Percentiles rank a stretch among this genome's conserved stretches.
Evolutionary conservation across 129 eudicot genomes (phyloP).

Genomic region (Centaurea solstitialis): DNA sequence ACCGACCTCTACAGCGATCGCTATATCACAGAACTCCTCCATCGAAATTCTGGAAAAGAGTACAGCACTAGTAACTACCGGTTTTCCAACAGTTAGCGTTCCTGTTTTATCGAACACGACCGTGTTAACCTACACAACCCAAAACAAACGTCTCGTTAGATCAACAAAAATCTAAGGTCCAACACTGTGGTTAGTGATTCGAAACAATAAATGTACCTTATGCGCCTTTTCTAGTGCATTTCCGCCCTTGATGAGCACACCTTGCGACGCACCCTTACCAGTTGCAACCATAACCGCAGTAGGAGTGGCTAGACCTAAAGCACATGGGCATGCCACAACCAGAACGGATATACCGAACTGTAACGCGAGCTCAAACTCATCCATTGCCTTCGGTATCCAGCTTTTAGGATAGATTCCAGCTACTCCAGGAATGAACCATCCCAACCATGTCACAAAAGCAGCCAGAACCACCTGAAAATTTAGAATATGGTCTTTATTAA

Average conservation of each 20-base stretch:
- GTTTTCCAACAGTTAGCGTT: slow-evolving; percentile 89
- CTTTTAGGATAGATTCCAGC: slow-evolving; percentile 72
- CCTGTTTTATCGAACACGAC: slow-evolving; percentile 97
- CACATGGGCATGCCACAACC: slow-evolving; percentile 99
- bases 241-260: slow-evolving; percentile 98
- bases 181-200: not conserved
- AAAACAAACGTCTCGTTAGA: slow-evolving; percentile 15
- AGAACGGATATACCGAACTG: slow-evolving; percentile 95
- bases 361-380: slow-evolving; percentile 87
- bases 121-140: slow-evolving; percentile 64
- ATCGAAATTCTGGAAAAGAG: slow-evolving; percentile 69
- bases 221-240: slow-evolving; percentile 89
- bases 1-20: slow-evolving; percentile 83
- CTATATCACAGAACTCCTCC: slow-evolving; percentile 77
- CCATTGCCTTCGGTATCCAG: slow-evolving; percentile 96
- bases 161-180: not conserved
- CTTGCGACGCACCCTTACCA: slow-evolving; percentile 96
- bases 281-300: slow-evolving; percentile 99
- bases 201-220: slow-evolving; percentile 51
- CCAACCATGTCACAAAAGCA: slow-evolving; percentile 80
- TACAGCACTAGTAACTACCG: slow-evolving; percentile 76
- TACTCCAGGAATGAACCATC: slow-evolving; percentile 89
- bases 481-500: not conserved
- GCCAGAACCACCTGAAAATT: slow-evolving; percentile 67
- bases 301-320: slow-evolving; percentile 97